phyloP scores from a whole-genome alignment of 805 yeast species.

The Candida orba region DNA sequence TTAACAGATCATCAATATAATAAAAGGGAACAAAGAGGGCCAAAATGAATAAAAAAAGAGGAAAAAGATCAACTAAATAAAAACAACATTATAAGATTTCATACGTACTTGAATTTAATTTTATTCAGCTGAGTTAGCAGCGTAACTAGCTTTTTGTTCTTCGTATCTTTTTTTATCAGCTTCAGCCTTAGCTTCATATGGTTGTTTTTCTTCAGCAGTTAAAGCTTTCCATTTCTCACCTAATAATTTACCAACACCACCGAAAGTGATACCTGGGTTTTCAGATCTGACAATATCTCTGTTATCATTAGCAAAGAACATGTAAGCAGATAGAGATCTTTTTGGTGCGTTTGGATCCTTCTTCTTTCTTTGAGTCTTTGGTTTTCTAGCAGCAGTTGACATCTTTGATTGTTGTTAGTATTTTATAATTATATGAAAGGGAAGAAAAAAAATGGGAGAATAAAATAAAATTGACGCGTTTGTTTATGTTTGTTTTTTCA shows the following conservation, averaged over 20 bases:
- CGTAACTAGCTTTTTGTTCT: constrained; percentile 84
- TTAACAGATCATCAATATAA: background rate
- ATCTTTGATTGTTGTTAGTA: constrained; percentile 17
- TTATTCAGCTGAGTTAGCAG: constrained; percentile 1
- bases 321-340: constrained; percentile 96
- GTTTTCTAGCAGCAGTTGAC: constrained; percentile 34
- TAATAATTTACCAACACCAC: constrained; percentile 88
- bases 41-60: background rate
- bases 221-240: constrained; percentile 98
- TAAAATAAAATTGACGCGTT: background rate
- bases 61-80: no score
- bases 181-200: constrained; percentile 90
- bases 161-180: constrained; percentile 98
- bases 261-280: constrained; percentile 94
- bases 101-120: no score
- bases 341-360: constrained; percentile 95
- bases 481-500: background rate
- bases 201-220: constrained; percentile 71
- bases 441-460: constrained; percentile 2
- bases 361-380: constrained; percentile 37
- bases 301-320: constrained; percentile 97
- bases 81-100: no score
- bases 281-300: constrained; percentile 94
- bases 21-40: background rate
- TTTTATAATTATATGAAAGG: background rate